Evolutionary conservation across 2,329 filamentous ascomycete species (phyloP).

Genomic region (Aspergillus cejpii): DNA sequence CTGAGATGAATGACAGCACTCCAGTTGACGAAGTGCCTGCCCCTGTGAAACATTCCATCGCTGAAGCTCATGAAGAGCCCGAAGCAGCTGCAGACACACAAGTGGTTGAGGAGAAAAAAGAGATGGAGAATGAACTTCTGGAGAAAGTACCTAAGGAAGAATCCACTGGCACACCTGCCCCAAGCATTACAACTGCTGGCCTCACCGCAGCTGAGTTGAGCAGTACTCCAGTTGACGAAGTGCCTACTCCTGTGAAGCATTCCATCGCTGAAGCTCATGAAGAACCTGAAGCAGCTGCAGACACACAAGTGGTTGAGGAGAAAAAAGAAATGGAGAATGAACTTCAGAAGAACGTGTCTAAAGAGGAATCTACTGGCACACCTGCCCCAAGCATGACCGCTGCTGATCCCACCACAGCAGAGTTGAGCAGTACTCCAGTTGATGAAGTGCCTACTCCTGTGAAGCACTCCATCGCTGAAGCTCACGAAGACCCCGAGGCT

Average conservation of each 20-base stretch:
- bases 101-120: slow-evolving; percentile 70
- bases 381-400: slow-evolving; percentile 37
- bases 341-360: slow-evolving; percentile 50
- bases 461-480: slow-evolving; percentile 42
- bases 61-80: slow-evolving; percentile 52
- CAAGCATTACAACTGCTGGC: slow-evolving; percentile 36
- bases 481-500: slow-evolving; percentile 62
- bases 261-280: slow-evolving; percentile 49
- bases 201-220: slow-evolving; percentile 34
- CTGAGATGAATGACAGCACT: slow-evolving; percentile 16
- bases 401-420: slow-evolving; percentile 39
- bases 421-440: slow-evolving; percentile 18
- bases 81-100: slow-evolving; percentile 64
- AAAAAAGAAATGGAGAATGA: slow-evolving; percentile 70
- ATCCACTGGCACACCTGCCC: slow-evolving; percentile 30
- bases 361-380: slow-evolving; percentile 31
- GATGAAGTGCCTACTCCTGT: slow-evolving; percentile 40
- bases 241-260: slow-evolving; percentile 42
- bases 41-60: slow-evolving; percentile 42
- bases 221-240: slow-evolving; percentile 23
- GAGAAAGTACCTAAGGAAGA: slow-evolving; percentile 39
- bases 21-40: slow-evolving; percentile 36
- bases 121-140: slow-evolving; percentile 66
- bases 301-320: slow-evolving; percentile 63
- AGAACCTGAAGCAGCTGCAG: slow-evolving; percentile 64